Evolutionary conservation across 345 rosid species (phyloP), one percentile per base, ranked within the genome.

Genomic region (Toxicodendron radicans): DNA sequence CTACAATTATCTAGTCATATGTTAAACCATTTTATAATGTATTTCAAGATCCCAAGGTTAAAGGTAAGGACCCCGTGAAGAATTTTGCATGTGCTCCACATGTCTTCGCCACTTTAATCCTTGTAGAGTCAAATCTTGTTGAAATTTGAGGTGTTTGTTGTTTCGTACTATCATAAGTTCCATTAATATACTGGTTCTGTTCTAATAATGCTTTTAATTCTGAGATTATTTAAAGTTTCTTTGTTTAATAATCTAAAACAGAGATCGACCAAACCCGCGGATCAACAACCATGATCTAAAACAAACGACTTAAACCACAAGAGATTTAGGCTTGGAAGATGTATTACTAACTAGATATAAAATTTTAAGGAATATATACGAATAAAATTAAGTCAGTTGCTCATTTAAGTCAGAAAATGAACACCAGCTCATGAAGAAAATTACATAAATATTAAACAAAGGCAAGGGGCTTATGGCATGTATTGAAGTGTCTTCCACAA

Each of bases 201-300:
- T n/a, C n/a, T n/a, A n/a, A n/a, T n/a, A 69, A 56, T 64, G 14
- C n/a, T 16, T 13, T 1, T 12, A 59, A 5, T 64, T 65, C 27
- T 60, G 35, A 65, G 27, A 20, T 23, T 3, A 11, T 41, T 79
- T 64, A 68, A 58, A 67, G 65, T 27, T 9, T 45, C 4, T 18
- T 51, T 16, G 12, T 48, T 66, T 48, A 16, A 33, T 24, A 18
- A 18, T 70, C 8, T 30, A 62, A 38, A 62, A 38, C 1, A 57
- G 76, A 64, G 74, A 54, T 84, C 74, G 49, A 84, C 77, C 70
- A 41, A 58, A 61, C 45, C 76, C 78, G 74, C 78, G 38, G 88
- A 78, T 86, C 79, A 88, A 80, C 90, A 88, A 81, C 86, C 66
- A 56, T 60, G 78, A 76, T 74, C 78, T 45, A 8, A 17, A 35